Conservation (phyloP, 1,139 yeast genomes). For the Pichia sp. region DNA sequence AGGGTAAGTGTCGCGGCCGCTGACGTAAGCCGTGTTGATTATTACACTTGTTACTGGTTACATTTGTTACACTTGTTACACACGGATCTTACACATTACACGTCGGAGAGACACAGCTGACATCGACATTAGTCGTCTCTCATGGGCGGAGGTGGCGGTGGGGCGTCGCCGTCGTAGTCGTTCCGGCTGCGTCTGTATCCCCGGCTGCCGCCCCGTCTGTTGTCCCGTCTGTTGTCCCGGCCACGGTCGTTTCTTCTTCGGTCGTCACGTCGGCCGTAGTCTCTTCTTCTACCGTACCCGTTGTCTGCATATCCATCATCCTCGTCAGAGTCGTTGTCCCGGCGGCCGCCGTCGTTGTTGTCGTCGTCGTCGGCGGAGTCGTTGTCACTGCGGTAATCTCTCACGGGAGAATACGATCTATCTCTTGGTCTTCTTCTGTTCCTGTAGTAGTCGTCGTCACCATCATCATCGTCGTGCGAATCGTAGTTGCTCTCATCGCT, state of each 20-base stretch:
- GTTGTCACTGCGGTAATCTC: background rate
- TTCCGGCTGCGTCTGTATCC: background rate
- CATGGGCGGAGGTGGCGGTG: slow-evolving; percentile 6
- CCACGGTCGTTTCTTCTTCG: background rate
- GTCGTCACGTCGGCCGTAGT: background rate
- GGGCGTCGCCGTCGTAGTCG: background rate
- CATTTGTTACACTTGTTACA: no score
- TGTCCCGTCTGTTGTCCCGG: no score
- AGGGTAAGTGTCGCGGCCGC: no score
- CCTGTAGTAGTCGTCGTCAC: background rate
- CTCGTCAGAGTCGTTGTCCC: background rate
- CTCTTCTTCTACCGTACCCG: background rate
- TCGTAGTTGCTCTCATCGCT: background rate
- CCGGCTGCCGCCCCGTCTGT: no score
- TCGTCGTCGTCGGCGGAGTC: background rate
- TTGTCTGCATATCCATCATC: background rate
- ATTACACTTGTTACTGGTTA: no score
- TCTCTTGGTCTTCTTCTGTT: background rate
- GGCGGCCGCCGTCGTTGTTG: background rate
- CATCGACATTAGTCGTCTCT: background rate
- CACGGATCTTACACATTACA: no score
- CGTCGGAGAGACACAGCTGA: no score
- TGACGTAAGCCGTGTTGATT: no score
- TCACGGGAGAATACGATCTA: slow-evolving; percentile 7
- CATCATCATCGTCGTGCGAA: background rate